phyloP scores from a whole-genome alignment of 192 early-diverging fungal genomes.

The Podila clonocystis region DNA sequence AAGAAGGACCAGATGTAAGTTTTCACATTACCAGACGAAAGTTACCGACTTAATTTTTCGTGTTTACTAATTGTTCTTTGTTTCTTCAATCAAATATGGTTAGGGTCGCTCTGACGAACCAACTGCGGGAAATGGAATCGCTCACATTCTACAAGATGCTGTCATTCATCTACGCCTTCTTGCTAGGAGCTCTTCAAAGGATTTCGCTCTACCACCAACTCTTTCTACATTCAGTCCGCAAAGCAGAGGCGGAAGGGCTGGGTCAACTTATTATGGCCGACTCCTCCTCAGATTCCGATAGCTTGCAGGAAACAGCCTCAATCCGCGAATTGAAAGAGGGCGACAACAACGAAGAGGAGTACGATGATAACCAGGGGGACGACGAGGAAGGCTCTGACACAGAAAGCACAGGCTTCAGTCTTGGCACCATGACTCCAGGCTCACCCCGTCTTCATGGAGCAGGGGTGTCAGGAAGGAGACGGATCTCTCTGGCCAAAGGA shows the following conservation, averaged over 20 bases:
- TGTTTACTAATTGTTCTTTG: not conserved
- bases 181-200: conserved; percentile 80
- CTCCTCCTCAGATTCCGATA: conserved; percentile 26
- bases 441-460: conserved; percentile 21
- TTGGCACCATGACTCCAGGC: conserved; percentile 36
- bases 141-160: conserved; percentile 85
- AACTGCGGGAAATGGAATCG: conserved; percentile 83
- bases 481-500: not conserved
- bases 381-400: conserved; percentile 26
- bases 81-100: not conserved
- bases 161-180: conserved; percentile 75
- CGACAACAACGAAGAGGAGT: conserved; percentile 18
- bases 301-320: conserved; percentile 26
- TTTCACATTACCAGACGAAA: no score
- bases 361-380: not conserved
- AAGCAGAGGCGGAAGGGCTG: conserved; percentile 58
- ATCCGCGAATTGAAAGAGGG: conserved; percentile 26
- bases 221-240: conserved; percentile 70
- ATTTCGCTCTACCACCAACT: conserved; percentile 77
- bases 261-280: conserved; percentile 45
- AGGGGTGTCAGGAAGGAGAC: conserved; percentile 8
- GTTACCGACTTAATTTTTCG: no score
- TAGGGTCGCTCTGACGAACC: conserved; percentile 70
- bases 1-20: conserved; percentile 49
- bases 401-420: conserved; percentile 36